Evolutionary conservation across 768 basidiomycete species (phyloP), one percentile per base, ranked within the genome.

Genomic region (Saitozyma podzolica): DNA sequence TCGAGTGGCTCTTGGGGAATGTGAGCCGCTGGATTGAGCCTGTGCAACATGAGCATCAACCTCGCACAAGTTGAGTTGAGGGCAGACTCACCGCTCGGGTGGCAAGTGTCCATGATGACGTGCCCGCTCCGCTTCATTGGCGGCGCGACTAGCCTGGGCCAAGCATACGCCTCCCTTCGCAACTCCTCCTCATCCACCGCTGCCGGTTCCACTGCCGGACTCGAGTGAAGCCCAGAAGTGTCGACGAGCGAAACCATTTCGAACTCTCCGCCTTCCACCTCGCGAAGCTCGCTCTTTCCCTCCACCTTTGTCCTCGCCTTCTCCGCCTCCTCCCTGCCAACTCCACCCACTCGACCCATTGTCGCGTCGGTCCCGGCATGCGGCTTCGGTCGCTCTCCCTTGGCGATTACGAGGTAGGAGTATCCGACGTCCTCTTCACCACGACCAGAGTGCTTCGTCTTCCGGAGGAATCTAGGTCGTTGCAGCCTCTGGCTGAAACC

Each of bases 1-100:
- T 94, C n/a, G 93, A 93, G 80, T 94, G 93, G 2, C 91, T 94
- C 69, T 87, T 92, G 0, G 95, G 90, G 45, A 95, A 87, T 6
- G 89, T 95, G 79, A 94, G 82, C 6, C 95, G 87, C 85, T 93
- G 89, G 52, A 98, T 89, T 80, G 90, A 88, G 40, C 90, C 95
- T 96, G 71, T n/a, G 11, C 41, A 3, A 54, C 40, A 41, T 67
- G 56, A 69, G 67, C 54, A 41, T 40, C 1, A 37, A 40, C 54
- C 41, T 13, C n/a, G 10, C 14, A 40, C 37, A 43, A 17, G 14
- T 40, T 4, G 14, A 50, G 6, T 5, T 17, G 6, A 47, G 60
- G 43, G 8, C 65, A 16, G 10, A 67, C 82, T 63, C 60, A 90
- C 94, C 94, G 82, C 90, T 85, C 1, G 85, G 74, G 11, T 88